Conservation (phyloP, 1,284 basidiomycete genomes). For the Leccinum fallax region DNA sequence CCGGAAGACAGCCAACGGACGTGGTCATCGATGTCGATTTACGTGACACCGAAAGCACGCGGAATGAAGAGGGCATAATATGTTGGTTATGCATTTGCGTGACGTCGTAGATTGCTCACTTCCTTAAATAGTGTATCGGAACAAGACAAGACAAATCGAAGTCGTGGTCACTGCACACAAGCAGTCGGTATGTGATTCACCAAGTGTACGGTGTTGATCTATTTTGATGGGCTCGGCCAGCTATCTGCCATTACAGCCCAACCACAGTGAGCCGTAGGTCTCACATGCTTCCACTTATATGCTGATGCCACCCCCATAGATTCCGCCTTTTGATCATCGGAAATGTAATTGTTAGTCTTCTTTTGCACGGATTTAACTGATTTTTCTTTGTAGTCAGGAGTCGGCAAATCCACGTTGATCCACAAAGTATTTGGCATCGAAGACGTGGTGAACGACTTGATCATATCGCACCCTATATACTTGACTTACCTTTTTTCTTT, state of each 20-base stretch:
- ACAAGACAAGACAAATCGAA: slow-evolving; percentile 15
- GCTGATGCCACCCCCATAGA: slow-evolving; percentile 1
- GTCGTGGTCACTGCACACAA: slow-evolving; percentile 10
- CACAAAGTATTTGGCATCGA: slow-evolving; percentile 16
- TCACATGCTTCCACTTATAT: background rate
- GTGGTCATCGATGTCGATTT: slow-evolving; percentile 7
- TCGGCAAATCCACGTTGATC: slow-evolving; percentile 22
- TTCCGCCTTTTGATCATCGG: slow-evolving; percentile 22
- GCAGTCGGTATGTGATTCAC: slow-evolving; percentile 5
- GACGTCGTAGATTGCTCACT: background rate
- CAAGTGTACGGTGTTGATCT: background rate
- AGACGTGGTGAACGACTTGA: slow-evolving; percentile 9
- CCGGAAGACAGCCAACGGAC: background rate
- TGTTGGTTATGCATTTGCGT: slow-evolving; percentile 8
- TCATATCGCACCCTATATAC: background rate
- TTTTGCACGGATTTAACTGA: background rate
- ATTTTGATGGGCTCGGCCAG: background rate
- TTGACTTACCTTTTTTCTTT: background rate
- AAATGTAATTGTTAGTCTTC: slow-evolving; percentile 4
- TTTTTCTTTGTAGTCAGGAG: slow-evolving; percentile 13
- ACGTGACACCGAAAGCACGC: slow-evolving; percentile 5
- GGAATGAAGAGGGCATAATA: slow-evolving; percentile 6
- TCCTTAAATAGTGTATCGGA: slow-evolving; percentile 15
- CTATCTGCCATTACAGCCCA: background rate
- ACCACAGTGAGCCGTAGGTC: slow-evolving; percentile 5